Base-by-base conservation (phyloP, 768 basidiomycete genomes). In the Leccinum broughii region DNA sequence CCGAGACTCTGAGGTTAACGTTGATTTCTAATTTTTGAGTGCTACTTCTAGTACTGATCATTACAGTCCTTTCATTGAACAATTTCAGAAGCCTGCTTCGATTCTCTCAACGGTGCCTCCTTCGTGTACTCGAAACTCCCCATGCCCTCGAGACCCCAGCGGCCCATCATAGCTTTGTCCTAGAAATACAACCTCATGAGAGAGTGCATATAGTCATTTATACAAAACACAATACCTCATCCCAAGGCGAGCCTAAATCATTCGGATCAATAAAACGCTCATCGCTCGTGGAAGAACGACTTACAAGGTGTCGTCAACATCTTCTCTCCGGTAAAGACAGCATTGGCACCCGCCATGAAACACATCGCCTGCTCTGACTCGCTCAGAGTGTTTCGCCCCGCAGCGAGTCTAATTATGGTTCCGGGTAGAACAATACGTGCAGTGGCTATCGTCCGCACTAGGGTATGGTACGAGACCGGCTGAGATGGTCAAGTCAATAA, bases 321-420 rank as follows among this genome's bases (percentile, higher is more conserved):
- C 66, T 88, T 83, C 71, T 98, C 96, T 48, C 95, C 96, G n/a
- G 96, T 98, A 74, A 98, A 98, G 62, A 98, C 89, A 22, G 96
- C 96, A 70, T 98, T 98, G 22, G 95, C 96, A 24, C 96, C 96
- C 1, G 96, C 95, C 91, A 98, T 90, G 78, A 98, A 98, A 70
- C 93, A 95, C 90, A 98, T 94, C 7, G 90, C 94, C 72, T 98
- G 96, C 75, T 98, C 92, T 9, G 91, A 81, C 78, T 98, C 96
- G 60, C 81, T 81, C 66, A 97, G 84, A 2, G 86, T 91, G 72
- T 93, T 93, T 68, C 96, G 81, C 57, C 96, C 96, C 20, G 96
- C 96, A 7, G 96, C 95, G 26, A 98, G 86, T 58, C 96, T 86
- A 60, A 98, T 97, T 69, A 98, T 98, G 11, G 96, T 95, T 60